These are phyloP conservation scores for Pyrenopolyporus hunteri DNA, from an alignment of 495 filamentous ascomycete genomes.

Conservation along the genomic window DNA sequence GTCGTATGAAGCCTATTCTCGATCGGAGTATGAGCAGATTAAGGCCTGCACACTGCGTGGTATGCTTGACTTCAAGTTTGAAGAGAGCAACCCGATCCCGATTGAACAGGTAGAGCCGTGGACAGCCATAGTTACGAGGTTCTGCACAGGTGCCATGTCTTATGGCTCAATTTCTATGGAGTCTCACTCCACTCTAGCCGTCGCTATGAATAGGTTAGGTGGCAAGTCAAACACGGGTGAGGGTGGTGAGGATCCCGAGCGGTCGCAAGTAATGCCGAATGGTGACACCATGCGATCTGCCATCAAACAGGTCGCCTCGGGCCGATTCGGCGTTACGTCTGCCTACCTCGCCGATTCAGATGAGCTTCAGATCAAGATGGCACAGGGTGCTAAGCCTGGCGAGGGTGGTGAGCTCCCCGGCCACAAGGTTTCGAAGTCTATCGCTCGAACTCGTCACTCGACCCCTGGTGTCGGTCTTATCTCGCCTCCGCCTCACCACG, in stretches of 20 bases:
- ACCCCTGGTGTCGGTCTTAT: slow-evolving; percentile 98
- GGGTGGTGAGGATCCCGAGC: slow-evolving; percentile 95
- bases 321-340: slow-evolving; percentile 96
- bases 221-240: slow-evolving; percentile 99
- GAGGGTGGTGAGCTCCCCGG: slow-evolving; percentile 98
- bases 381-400: slow-evolving; percentile 97
- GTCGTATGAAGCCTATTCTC: slow-evolving; percentile 97
- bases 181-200: slow-evolving; percentile 93
- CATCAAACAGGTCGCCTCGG: slow-evolving; percentile 98
- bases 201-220: slow-evolving; percentile 97
- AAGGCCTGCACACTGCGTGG: slow-evolving; percentile 97
- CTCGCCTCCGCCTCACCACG: slow-evolving; percentile 97
- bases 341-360: slow-evolving; percentile 99
- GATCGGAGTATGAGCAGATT: slow-evolving; percentile 94
- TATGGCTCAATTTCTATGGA: slow-evolving; percentile 99
- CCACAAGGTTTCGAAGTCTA: slow-evolving; percentile 97
- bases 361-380: slow-evolving; percentile 99
- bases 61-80: slow-evolving; percentile 97
- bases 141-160: slow-evolving; percentile 99
- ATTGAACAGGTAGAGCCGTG: slow-evolving; percentile 99
- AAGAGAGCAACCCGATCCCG: slow-evolving; percentile 81
- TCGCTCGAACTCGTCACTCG: slow-evolving; percentile 96
- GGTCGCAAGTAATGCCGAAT: slow-evolving; percentile 84
- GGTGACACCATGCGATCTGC: slow-evolving; percentile 98
- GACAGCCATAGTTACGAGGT: slow-evolving; percentile 97